phyloP scores from a whole-genome alignment of 257 asterid species.

The Orobanche coerulescens region DNA sequence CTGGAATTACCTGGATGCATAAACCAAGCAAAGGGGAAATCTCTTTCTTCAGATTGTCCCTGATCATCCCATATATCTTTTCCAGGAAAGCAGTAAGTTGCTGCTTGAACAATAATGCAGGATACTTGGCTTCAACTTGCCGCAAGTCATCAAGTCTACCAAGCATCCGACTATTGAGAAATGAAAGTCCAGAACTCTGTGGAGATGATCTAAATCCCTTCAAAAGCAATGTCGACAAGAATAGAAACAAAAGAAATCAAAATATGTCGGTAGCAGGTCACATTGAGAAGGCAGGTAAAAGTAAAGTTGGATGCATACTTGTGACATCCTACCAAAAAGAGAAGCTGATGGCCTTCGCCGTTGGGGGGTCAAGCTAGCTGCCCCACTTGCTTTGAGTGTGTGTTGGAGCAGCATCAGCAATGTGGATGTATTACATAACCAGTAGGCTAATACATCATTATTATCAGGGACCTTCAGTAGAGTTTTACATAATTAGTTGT shows the following conservation, averaged over 20 bases:
- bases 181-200: conserved; percentile 82
- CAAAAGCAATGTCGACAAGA: conserved; percentile 19
- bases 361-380: conserved; percentile 92
- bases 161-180: conserved; percentile 74
- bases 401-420: conserved; percentile 94
- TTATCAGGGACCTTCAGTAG: conserved; percentile 66
- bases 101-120: conserved; percentile 96
- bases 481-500: conserved; percentile 20
- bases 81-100: conserved; percentile 99
- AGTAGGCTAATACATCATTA: conserved; percentile 78
- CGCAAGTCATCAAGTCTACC: conserved; percentile 92
- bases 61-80: conserved; percentile 92
- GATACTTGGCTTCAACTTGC: conserved; percentile 98
- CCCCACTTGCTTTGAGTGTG: conserved; percentile 96
- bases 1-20: conserved; percentile 74
- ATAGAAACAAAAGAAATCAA: conserved; percentile 19
- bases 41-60: conserved; percentile 94
- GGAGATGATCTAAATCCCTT: conserved; percentile 94
- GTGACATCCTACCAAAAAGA: conserved; percentile 98
- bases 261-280: conserved; percentile 8
- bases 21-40: conserved; percentile 92
- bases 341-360: conserved; percentile 94
- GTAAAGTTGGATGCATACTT: conserved; percentile 37
- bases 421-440: conserved; percentile 92
- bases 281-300: conserved; percentile 22